Evolutionary conservation across 2,329 filamentous ascomycete species (phyloP), one percentile per base, ranked within the genome.

Genomic region (Venturia carpophila): DNA sequence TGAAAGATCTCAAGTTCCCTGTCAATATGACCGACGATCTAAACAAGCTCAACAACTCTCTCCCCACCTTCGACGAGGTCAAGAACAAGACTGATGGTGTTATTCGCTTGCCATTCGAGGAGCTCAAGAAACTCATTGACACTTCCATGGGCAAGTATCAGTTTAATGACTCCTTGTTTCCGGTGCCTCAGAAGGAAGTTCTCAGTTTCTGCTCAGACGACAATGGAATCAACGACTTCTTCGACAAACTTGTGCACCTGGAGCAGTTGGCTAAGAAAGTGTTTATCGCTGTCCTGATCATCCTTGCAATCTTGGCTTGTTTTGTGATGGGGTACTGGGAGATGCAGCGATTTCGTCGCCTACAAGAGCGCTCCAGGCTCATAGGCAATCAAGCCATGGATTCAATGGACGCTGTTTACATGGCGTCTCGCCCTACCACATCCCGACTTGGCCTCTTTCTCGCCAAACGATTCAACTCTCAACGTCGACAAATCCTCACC

Each of bases 161-260:
- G 41, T 96, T 97, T 73, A 86, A 97, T 73, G 82, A 86, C 19
- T 84, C 84, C 15, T 76, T 88, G 11, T 93, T 99, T 70, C 91
- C 92, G 0, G 83, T 96, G 2, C 92, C 94, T 1, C 79, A 87
- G 70, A 96, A 96, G 78, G 83, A 95, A 75, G 79, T 86, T 45
- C 80, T 99, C 64, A 87, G 83, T 0, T 97, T 99, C 78, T 99
- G 94, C 79, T 91, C 91, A 52, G 86, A 91, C 73, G 91, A 94
- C 76, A 83, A 90, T 69, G 86, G 84, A 41, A 89, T 99, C 75
- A 86, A 87, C 72, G 81, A 87, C 68, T 97, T 97, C 79, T 99
- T 99, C 75, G 79, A 87, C 65, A 81, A 81, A 15, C 80, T 97
- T 1, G 84, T 85, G 62, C 77, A 84, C 34, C 80, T 91, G 56